Percentiles rank a stretch among this genome's conserved stretches.
Conservation (phyloP, 805 yeast species). For the Metschnikowia sp. region DNA sequence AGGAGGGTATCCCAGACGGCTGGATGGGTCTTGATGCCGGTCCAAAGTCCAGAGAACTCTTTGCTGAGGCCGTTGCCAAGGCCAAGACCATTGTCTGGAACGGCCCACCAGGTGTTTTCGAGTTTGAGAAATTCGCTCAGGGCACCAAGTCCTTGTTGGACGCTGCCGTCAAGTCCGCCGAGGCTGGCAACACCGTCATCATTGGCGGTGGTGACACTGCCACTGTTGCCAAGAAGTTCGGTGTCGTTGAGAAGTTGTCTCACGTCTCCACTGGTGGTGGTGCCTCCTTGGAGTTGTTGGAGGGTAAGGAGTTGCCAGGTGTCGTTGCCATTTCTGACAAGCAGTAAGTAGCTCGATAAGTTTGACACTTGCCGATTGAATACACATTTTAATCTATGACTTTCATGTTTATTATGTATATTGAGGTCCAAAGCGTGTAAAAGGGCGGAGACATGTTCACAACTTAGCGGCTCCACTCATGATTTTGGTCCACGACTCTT, state of each 20-base stretch:
- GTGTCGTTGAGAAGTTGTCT: slow-evolving; percentile 92
- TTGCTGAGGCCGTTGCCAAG: slow-evolving; percentile 76
- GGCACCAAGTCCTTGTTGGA: slow-evolving; percentile 92
- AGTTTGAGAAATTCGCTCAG: slow-evolving; percentile 84
- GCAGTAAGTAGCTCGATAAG: slow-evolving; percentile 10
- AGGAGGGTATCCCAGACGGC: slow-evolving; percentile 89
- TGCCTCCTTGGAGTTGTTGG: slow-evolving; percentile 97
- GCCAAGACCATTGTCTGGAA: slow-evolving; percentile 99
- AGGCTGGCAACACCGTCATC: slow-evolving; percentile 88
- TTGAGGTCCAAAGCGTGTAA: background rate
- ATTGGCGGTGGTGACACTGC: slow-evolving; percentile 99
- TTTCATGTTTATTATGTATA: background rate
- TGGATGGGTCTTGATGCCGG: slow-evolving; percentile 97
- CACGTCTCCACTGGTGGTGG: slow-evolving; percentile 99
- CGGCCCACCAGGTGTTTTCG: slow-evolving; percentile 99
- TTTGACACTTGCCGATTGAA: slow-evolving; percentile 5
- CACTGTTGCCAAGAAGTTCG: slow-evolving; percentile 97
- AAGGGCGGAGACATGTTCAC: slow-evolving; percentile 10
- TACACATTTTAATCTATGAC: background rate
- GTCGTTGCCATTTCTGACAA: slow-evolving; percentile 88
- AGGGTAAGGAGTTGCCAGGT: slow-evolving; percentile 99
- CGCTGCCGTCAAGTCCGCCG: slow-evolving; percentile 82
- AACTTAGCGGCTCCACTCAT: slow-evolving; percentile 39
- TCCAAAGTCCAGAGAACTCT: slow-evolving; percentile 79
- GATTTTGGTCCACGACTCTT: slow-evolving; percentile 50